Evolutionary conservation across 352 stramenopile genomes (phyloP), one percentile per base, ranked within the genome.

Genomic region (Globisporangium acanthophoron): DNA sequence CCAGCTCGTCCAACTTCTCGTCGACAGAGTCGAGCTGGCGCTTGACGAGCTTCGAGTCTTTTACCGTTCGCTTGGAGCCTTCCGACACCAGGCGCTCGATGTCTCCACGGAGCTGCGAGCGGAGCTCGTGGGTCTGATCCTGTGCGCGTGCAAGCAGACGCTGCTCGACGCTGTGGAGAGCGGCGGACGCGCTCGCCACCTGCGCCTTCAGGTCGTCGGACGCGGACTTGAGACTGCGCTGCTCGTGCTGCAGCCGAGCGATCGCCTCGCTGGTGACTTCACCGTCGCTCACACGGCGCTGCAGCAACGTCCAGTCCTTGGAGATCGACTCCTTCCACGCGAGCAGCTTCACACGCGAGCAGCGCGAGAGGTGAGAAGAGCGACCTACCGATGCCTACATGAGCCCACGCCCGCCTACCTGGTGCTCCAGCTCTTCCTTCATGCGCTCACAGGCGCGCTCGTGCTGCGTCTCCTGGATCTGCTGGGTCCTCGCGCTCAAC

Each of bases 1-100:
- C 78, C 37, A 87, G 62, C 31, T 88, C 76, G 21, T 54, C 56
- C n/a, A 84, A 27, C 58, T 82, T 80, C 15, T 76, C 65, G 15
- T 39, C 63, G 16, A 84, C 40, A n/a, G 55, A 24, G 16, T 64
- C 50, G 24, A 73, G 52, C 7, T 72, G 68, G 27, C 69, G 62
- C 13, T 54, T 56, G 5, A 12, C 15, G 47, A 61, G 45, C 18
- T 66, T 70, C 35, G 56, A 62, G 9, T 70, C 62, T 35, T 54
- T 60, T 24, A 1, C 21, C 45, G 58, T 21, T n/a, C 41, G 54
- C 24, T n/a, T 57, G 12, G 33, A 27, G 9, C 24, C 6, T 12
- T 52, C 58, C 5, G 52, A 3, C 13, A 37, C 3, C n/a, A 41
- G n/a, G 8, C 24, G 13, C 9, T 51, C 1, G 37, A 59, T 43